Evolutionary conservation across 495 filamentous ascomycete species (phyloP).

Genomic region (Antarctomyces pellizariae): DNA sequence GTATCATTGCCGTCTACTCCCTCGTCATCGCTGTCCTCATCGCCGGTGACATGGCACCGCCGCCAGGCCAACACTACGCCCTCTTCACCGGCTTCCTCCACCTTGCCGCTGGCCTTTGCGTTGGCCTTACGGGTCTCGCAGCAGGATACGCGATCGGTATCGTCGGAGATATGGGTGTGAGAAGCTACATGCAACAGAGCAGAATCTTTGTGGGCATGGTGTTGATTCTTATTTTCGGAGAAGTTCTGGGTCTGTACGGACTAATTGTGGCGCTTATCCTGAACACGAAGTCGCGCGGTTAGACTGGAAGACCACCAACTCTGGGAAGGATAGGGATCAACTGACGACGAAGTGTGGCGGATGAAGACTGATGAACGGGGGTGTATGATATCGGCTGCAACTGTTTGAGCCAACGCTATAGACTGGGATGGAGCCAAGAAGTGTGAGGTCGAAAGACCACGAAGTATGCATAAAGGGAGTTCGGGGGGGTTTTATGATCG

Average conservation of each 20-base stretch:
- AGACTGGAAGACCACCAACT: too few relatives aligned
- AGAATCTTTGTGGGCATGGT: conserved; percentile 97
- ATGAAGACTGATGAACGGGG: too few relatives aligned
- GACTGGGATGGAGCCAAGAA: too few relatives aligned
- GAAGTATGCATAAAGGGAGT: too few relatives aligned
- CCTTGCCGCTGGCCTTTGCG: conserved; percentile 70
- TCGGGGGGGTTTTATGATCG: too few relatives aligned
- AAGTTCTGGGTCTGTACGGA: conserved; percentile 92
- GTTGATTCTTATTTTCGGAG: conserved; percentile 91
- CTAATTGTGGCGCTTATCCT: conserved; percentile 34
- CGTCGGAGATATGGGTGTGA: conserved; percentile 82
- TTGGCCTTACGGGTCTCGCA: conserved; percentile 80
- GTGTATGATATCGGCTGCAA: too few relatives aligned
- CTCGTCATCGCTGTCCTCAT: conserved; percentile 93
- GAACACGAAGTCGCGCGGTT: conserved; percentile 31
- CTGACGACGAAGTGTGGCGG: too few relatives aligned
- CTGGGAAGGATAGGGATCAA: too few relatives aligned
- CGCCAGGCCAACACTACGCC: conserved; percentile 36
- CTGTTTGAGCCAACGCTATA: too few relatives aligned
- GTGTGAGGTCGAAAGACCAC: too few relatives aligned
- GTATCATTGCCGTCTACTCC: conserved; percentile 95
- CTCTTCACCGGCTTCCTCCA: conserved; percentile 90
- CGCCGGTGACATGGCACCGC: conserved; percentile 54
- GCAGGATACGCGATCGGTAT: conserved; percentile 93
- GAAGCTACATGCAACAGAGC: conserved; percentile 87